Conservation (phyloP, 1,139 yeast species). For the Lodderomyces beijingensis region DNA sequence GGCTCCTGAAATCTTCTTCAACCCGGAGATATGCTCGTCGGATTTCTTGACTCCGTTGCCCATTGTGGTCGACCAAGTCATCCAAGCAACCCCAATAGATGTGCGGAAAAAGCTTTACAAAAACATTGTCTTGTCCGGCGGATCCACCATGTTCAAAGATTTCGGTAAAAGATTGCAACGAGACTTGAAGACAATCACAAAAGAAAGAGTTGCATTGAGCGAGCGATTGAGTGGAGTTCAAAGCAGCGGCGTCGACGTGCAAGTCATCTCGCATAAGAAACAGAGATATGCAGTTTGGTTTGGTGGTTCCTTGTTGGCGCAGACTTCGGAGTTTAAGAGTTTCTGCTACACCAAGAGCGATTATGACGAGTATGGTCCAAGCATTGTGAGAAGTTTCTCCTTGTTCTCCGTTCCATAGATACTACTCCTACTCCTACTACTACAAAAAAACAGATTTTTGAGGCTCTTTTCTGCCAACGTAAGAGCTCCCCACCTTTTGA, state of each 20-base stretch:
- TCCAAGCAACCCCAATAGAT: slow-evolving; percentile 94
- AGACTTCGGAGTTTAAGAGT: slow-evolving; percentile 92
- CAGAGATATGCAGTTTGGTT: slow-evolving; percentile 99
- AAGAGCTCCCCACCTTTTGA: slow-evolving; percentile 16
- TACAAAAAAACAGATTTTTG: no score
- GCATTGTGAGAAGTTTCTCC: slow-evolving; percentile 93
- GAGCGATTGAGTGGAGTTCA: slow-evolving; percentile 79
- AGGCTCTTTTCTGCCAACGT: no score
- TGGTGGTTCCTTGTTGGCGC: slow-evolving; percentile 96
- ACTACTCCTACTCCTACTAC: no score
- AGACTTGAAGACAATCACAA: slow-evolving; percentile 83
- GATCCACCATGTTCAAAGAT: slow-evolving; percentile 98
- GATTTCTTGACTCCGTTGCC: slow-evolving; percentile 97
- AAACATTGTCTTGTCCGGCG: slow-evolving; percentile 93
- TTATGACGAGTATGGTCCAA: slow-evolving; percentile 97
- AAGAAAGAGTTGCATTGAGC: slow-evolving; percentile 79
- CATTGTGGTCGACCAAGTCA: slow-evolving; percentile 88
- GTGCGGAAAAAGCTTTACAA: slow-evolving; percentile 94
- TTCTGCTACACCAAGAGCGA: slow-evolving; percentile 96
- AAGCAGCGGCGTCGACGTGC: slow-evolving; percentile 94
- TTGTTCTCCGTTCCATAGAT: slow-evolving; percentile 80
- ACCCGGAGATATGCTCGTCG: slow-evolving; percentile 93
- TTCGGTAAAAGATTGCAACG: slow-evolving; percentile 97
- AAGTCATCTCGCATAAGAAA: slow-evolving; percentile 94
- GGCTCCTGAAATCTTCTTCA: slow-evolving; percentile 98